Evolutionary conservation across 2,329 filamentous ascomycete genomes (phyloP).

Genomic region (Scytalidium sp.): DNA sequence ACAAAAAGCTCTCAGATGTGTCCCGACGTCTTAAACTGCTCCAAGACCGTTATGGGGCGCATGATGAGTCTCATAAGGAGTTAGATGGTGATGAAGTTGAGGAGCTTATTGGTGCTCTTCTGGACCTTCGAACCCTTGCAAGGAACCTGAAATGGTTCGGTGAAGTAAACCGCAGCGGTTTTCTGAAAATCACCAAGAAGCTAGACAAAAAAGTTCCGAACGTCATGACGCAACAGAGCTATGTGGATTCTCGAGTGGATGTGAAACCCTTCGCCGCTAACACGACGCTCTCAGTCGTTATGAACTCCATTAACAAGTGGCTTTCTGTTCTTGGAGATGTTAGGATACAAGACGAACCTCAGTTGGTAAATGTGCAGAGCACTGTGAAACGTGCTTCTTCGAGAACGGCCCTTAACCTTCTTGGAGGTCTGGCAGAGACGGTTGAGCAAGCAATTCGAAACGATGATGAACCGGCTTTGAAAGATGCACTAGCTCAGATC

Average conservation of each 20-base stretch:
- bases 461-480: slow-evolving; percentile 59
- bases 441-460: slow-evolving; percentile 70
- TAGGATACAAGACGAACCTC: slow-evolving; percentile 72
- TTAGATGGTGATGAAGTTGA: slow-evolving; percentile 87
- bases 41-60: slow-evolving; percentile 80
- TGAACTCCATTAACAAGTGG: slow-evolving; percentile 84
- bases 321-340: slow-evolving; percentile 77
- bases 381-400: slow-evolving; percentile 77
- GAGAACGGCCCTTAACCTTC: slow-evolving; percentile 70
- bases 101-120: slow-evolving; percentile 83
- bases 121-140: slow-evolving; percentile 83
- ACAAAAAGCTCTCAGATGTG: slow-evolving; percentile 87
- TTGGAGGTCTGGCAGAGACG: slow-evolving; percentile 64
- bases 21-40: slow-evolving; percentile 81
- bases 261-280: slow-evolving; percentile 84
- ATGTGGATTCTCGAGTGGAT: slow-evolving; percentile 88
- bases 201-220: slow-evolving; percentile 89
- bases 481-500: slow-evolving; percentile 54
- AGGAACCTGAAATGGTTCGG: slow-evolving; percentile 97
- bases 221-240: slow-evolving; percentile 75
- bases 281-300: slow-evolving; percentile 50
- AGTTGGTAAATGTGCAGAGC: slow-evolving; percentile 63
- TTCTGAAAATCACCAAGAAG: slow-evolving; percentile 99
- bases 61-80: slow-evolving; percentile 64
- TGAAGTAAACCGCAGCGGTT: slow-evolving; percentile 91